Percentiles rank a stretch among this genome's conserved stretches.
phyloP scores from a whole-genome alignment of 208 protist genomes.

The Trypanosoma theileri region DNA sequence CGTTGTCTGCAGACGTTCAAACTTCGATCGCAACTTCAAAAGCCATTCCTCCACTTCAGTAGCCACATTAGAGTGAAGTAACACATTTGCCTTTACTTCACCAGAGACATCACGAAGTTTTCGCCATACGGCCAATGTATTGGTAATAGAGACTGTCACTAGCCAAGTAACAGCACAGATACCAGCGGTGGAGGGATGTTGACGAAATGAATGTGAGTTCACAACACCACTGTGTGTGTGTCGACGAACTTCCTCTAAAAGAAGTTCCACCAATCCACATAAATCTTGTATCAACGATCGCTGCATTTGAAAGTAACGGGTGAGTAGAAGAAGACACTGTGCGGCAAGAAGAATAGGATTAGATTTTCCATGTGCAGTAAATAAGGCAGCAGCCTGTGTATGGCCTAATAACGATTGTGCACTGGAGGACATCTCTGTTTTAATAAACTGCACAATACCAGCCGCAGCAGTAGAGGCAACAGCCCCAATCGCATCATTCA shows the following conservation, averaged over 20 bases:
- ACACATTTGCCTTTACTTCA: slow-evolving; percentile 33
- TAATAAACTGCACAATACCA: slow-evolving; percentile 54
- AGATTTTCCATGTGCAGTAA: slow-evolving; percentile 19
- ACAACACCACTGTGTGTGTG: slow-evolving; percentile 21
- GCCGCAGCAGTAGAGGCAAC: slow-evolving; percentile 43
- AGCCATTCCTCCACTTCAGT: slow-evolving; percentile 39
- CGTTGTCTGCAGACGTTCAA: slow-evolving; percentile 20
- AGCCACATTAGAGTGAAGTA: slow-evolving; percentile 44
- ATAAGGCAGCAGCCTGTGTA: not conserved
- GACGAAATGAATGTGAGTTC: slow-evolving; percentile 19
- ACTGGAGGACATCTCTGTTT: slow-evolving; percentile 26
- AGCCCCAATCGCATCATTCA: slow-evolving; percentile 30
- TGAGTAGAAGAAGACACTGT: slow-evolving; percentile 82
- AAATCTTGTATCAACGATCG: slow-evolving; percentile 55
- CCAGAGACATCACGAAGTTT: slow-evolving; percentile 38
- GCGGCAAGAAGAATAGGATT: slow-evolving; percentile 64
- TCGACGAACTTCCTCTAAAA: slow-evolving; percentile 38
- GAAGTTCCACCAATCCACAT: slow-evolving; percentile 44
- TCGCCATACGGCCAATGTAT: slow-evolving; percentile 70
- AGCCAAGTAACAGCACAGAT: slow-evolving; percentile 70
- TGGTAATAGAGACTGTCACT: slow-evolving; percentile 59
- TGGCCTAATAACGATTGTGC: slow-evolving; percentile 4
- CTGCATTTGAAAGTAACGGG: slow-evolving; percentile 85
- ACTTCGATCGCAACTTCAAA: slow-evolving; percentile 27
- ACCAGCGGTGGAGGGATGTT: slow-evolving; percentile 37